phyloP scores from a whole-genome alignment of 2,329 filamentous ascomycete genomes.

The Colletotrichum musae region DNA sequence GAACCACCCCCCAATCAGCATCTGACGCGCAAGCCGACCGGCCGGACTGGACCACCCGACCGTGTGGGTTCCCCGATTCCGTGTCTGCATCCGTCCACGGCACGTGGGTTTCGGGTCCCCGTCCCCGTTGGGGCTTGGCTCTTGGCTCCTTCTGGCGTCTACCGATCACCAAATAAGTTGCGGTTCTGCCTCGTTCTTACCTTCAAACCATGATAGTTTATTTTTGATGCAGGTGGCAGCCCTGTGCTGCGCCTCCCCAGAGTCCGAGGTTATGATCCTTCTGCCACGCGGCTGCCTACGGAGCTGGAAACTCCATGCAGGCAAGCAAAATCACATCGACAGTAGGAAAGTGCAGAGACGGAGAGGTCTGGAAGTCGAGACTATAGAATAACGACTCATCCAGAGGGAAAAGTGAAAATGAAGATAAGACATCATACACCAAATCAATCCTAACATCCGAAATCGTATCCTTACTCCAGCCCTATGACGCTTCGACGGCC shows the following conservation, averaged over 20 bases:
- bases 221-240: not conserved
- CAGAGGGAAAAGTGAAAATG: no score
- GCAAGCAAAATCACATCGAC: no score
- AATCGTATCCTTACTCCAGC: no score
- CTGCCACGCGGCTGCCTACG: not conserved
- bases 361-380: no score
- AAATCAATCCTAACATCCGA: no score
- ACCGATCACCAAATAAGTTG: not conserved
- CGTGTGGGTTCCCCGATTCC: constrained; percentile 11
- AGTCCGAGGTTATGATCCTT: not conserved
- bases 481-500: no score
- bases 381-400: no score
- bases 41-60: not conserved
- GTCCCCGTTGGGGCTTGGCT: constrained; percentile 5
- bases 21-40: not conserved
- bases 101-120: not conserved
- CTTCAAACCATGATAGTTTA: not conserved
- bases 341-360: no score
- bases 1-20: constrained; percentile 1
- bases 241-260: not conserved
- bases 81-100: constrained; percentile 20
- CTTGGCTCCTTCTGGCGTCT: not conserved
- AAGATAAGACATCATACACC: no score
- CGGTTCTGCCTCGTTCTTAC: not conserved
- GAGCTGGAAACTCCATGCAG: no score